phyloP scores from a whole-genome alignment of 1,139 yeast species.

The Eremothecium cymbalariae region DNA sequence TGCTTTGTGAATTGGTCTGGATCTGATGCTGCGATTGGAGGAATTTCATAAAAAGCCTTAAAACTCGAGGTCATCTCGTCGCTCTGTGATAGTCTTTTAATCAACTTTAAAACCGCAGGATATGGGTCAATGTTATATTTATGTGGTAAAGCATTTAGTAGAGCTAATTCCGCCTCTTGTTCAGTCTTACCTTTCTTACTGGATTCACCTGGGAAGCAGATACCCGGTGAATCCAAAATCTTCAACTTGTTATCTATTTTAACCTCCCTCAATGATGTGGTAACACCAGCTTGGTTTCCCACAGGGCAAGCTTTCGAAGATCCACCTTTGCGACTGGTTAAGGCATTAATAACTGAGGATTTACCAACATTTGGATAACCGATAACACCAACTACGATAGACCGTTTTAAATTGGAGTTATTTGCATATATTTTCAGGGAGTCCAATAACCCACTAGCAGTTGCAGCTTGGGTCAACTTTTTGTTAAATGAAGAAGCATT shows the following conservation, averaged over 20 bases:
- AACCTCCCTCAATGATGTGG: conserved; percentile 84
- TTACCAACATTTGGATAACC: conserved; percentile 97
- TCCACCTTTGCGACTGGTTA: conserved; percentile 74
- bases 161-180: conserved; percentile 79
- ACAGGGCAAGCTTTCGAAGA: conserved; percentile 80
- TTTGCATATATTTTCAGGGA: conserved; percentile 81
- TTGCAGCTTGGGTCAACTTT: conserved; percentile 60
- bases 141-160: conserved; percentile 85
- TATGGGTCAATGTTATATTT: conserved; percentile 79
- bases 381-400: conserved; percentile 91
- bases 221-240: conserved; percentile 93
- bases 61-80: conserved; percentile 70
- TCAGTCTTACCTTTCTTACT: conserved; percentile 47
- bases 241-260: conserved; percentile 85
- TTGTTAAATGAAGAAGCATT: conserved; percentile 66
- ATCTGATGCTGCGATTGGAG: conserved; percentile 61
- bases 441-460: conserved; percentile 67
- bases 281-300: conserved; percentile 96
- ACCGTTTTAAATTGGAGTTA: conserved; percentile 76
- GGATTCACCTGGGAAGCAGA: conserved; percentile 76
- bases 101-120: conserved; percentile 67
- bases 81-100: conserved; percentile 66
- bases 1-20: conserved; percentile 68
- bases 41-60: conserved; percentile 64
- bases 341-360: conserved; percentile 86